Conservation (phyloP, 306 rosid genomes). For the Sindora glabra region DNA sequence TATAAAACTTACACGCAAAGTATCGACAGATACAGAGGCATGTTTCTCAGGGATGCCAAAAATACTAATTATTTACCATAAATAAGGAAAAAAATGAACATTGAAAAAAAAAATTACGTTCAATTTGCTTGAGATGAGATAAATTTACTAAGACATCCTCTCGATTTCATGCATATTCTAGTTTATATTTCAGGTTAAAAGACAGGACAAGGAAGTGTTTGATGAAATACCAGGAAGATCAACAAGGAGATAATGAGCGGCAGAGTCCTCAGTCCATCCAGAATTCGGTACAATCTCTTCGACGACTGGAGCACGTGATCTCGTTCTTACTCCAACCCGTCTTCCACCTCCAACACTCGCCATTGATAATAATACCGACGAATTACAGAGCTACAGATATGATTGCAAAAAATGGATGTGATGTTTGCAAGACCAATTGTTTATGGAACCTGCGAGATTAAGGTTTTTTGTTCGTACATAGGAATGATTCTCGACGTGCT, state of each 20-base stretch:
- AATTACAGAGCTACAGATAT: not conserved
- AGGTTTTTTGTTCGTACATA: no score
- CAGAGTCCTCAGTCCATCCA: constrained; percentile 52
- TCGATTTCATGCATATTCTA: constrained; percentile 4
- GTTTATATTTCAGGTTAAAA: not conserved
- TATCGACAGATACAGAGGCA: no score
- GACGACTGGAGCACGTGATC: not conserved
- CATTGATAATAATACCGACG: constrained; percentile 23
- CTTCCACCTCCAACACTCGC: constrained; percentile 31
- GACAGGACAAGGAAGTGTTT: not conserved
- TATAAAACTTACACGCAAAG: no score
- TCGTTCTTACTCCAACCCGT: constrained; percentile 17
- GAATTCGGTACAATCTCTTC: constrained; percentile 44
- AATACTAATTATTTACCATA: no score
- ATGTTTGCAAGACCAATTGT: no score
- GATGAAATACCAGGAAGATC: constrained; percentile 63
- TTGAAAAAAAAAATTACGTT: no score
- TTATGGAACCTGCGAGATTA: no score
- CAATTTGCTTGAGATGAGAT: no score
- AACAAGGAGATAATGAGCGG: constrained; percentile 49
- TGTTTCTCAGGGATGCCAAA: no score
- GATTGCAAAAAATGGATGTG: constrained; percentile 5
- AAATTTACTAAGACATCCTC: no score
- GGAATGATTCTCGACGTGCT: no score
- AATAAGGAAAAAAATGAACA: no score